Percentiles rank a stretch among this genome's conserved stretches.
Conservation (phyloP, 2,329 filamentous ascomycete species). For the Fusarium sp. region DNA sequence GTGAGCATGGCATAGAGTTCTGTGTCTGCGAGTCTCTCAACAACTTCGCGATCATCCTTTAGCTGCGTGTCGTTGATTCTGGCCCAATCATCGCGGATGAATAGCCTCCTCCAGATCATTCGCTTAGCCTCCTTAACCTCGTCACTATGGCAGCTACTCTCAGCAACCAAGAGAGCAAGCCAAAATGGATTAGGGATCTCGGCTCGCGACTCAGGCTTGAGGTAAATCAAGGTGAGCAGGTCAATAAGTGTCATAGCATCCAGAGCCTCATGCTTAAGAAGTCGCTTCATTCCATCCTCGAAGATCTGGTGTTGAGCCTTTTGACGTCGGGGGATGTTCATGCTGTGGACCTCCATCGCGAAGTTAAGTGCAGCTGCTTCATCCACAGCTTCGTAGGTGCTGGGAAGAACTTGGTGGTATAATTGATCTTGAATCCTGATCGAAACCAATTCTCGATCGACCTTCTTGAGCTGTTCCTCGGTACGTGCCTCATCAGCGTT, state of each 20-base stretch:
- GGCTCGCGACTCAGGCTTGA: constrained; percentile 63
- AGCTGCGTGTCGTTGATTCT: constrained; percentile 81
- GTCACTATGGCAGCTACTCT: constrained; percentile 66
- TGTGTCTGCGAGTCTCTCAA: constrained; percentile 73
- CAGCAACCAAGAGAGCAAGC: constrained; percentile 75
- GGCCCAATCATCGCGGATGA: constrained; percentile 87
- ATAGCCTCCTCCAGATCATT: constrained; percentile 88
- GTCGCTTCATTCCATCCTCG: constrained; percentile 74
- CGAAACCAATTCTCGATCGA: constrained; percentile 75
- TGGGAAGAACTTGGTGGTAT: constrained; percentile 77
- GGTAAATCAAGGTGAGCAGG: constrained; percentile 79
- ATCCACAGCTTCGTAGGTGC: constrained; percentile 81
- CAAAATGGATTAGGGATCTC: constrained; percentile 79
- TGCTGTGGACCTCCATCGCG: constrained; percentile 76
- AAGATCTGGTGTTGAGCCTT: constrained; percentile 78
- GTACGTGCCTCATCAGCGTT: constrained; percentile 54
- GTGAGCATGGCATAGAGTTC: constrained; percentile 76
- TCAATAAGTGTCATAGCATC: constrained; percentile 76
- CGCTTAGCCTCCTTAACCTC: constrained; percentile 70
- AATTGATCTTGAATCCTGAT: constrained; percentile 85
- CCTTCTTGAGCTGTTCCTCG: constrained; percentile 62
- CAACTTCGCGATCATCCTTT: constrained; percentile 77
- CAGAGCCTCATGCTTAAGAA: constrained; percentile 80
- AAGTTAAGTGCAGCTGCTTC: constrained; percentile 82
- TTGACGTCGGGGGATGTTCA: constrained; percentile 68